These are phyloP conservation scores for Prunus armeniaca DNA, from an alignment of 306 rosid species.

Conservation along the genomic window DNA sequence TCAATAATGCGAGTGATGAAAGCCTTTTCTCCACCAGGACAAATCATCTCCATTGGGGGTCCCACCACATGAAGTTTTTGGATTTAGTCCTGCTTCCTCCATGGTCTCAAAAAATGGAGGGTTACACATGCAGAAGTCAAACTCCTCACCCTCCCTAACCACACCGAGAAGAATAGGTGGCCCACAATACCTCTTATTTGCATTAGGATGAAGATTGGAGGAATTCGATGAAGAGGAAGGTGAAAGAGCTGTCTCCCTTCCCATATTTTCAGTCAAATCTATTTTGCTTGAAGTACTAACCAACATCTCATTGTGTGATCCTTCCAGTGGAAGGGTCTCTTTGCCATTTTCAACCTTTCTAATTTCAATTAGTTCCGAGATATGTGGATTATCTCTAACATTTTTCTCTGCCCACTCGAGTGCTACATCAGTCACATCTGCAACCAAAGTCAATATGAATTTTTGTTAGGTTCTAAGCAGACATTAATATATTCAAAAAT, in stretches of 20 bases:
- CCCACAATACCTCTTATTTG: slow-evolving; percentile 46
- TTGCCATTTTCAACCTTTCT: slow-evolving; percentile 56
- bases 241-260: slow-evolving; percentile 25
- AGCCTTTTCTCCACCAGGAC: slow-evolving; percentile 87
- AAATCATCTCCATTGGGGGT: slow-evolving; percentile 74
- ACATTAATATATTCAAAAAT: slow-evolving; percentile 9
- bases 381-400: slow-evolving; percentile 57
- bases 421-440: slow-evolving; percentile 85
- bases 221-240: slow-evolving; percentile 39
- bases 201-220: slow-evolving; percentile 24
- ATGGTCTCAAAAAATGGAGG: slow-evolving; percentile 88
- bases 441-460: slow-evolving; percentile 24
- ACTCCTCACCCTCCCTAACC: slow-evolving; percentile 68
- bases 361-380: slow-evolving; percentile 69
- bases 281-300: slow-evolving; percentile 16
- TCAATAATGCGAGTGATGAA: slow-evolving; percentile 72
- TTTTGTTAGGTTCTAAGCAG: neutral
- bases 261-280: slow-evolving; percentile 15
- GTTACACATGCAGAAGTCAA: slow-evolving; percentile 97
- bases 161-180: slow-evolving; percentile 77
- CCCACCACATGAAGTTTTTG: slow-evolving; percentile 86
- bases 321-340: slow-evolving; percentile 22
- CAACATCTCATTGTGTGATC: slow-evolving; percentile 21
- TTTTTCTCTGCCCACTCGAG: slow-evolving; percentile 81
- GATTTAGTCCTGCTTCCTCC: slow-evolving; percentile 85